Evolutionary conservation across 176 grass and related monocot genomes (phyloP), one percentile per base, ranked within the genome.

Genomic region (Poa pratensis): DNA sequence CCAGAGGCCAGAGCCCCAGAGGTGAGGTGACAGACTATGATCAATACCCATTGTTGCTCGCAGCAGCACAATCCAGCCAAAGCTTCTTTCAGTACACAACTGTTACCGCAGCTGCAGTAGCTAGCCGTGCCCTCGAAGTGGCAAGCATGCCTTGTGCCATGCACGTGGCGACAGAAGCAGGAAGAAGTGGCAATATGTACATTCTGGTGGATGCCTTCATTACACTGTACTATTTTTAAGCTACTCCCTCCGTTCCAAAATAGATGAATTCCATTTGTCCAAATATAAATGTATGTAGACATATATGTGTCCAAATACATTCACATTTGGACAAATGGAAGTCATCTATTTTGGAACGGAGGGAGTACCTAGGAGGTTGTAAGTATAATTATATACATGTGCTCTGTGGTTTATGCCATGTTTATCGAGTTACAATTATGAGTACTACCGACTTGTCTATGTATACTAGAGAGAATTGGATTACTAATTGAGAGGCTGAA

Each of bases 341-440:
- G n/a, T n/a, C n/a, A n/a, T n/a, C n/a, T n/a, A n/a, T n/a, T n/a
- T n/a, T n/a, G n/a, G n/a, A n/a, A n/a, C n/a, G n/a, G n/a, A n/a
- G n/a, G n/a, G n/a, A n/a, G n/a, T n/a, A n/a, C n/a, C 68, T 43
- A 22, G 11, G 39, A 2, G 9, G 43, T 9, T 46, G 48, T 50
- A 50, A 50, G 77, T 77, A 82, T 6, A 50, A 28, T 75, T 52
- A 27, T 34, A 70, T 81, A 73, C 61, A 50, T 82, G 62, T 23
- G 39, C 51, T 77, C 7, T 77, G 32, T 86, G 57, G 67, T 15
- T 72, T 53, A 76, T 79, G 64, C 60, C 57, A 18, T 48, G 65
- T 83, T 86, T 50, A 67, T 76, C 26, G 70, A 7, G 81, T 76
- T 91, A 91, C 76, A 91, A 9, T 60, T 77, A 71, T 77, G 53